Evolutionary conservation across 306 rosid genomes (phyloP).

Genomic region (Alnus glutinosa): DNA sequence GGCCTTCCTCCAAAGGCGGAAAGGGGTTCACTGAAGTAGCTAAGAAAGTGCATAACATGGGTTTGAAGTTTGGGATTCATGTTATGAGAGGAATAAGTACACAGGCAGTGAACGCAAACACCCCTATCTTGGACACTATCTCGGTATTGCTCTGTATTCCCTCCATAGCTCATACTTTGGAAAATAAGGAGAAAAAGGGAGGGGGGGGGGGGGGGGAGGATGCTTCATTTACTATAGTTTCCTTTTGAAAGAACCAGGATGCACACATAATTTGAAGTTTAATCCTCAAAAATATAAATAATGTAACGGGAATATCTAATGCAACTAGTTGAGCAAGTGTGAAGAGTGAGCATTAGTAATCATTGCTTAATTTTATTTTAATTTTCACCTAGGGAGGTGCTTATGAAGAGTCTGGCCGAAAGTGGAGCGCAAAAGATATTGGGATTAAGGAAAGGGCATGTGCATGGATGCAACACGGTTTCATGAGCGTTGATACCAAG

Average conservation of each 20-base stretch:
- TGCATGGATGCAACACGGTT: slow-evolving; percentile 88
- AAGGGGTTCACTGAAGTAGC: slow-evolving; percentile 75
- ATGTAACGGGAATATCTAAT: background rate
- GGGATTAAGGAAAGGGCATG: slow-evolving; percentile 71
- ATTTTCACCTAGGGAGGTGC: slow-evolving; percentile 53
- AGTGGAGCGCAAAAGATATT: slow-evolving; percentile 81
- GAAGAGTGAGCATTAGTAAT: background rate
- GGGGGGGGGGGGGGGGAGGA: background rate
- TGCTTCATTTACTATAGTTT: slow-evolving; percentile 8
- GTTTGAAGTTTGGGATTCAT: slow-evolving; percentile 95
- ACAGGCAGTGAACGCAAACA: slow-evolving; percentile 88
- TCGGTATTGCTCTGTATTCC: slow-evolving; percentile 50
- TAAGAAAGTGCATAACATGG: slow-evolving; percentile 70
- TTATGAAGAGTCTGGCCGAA: slow-evolving; percentile 69
- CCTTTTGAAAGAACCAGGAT: background rate
- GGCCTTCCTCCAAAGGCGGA: slow-evolving; percentile 89
- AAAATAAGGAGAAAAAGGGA: background rate
- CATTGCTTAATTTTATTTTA: slow-evolving; percentile 19
- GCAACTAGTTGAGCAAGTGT: slow-evolving; percentile 4
- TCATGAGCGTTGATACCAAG: slow-evolving; percentile 83
- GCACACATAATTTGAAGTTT: background rate
- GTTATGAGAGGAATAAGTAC: slow-evolving; percentile 98
- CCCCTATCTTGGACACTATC: slow-evolving; percentile 74
- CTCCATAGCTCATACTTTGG: slow-evolving; percentile 5
- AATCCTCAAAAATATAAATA: background rate